Evolutionary conservation across 2,329 filamentous ascomycete genomes (phyloP), one percentile per base, ranked within the genome.

Genomic region (Claviceps citrina): DNA sequence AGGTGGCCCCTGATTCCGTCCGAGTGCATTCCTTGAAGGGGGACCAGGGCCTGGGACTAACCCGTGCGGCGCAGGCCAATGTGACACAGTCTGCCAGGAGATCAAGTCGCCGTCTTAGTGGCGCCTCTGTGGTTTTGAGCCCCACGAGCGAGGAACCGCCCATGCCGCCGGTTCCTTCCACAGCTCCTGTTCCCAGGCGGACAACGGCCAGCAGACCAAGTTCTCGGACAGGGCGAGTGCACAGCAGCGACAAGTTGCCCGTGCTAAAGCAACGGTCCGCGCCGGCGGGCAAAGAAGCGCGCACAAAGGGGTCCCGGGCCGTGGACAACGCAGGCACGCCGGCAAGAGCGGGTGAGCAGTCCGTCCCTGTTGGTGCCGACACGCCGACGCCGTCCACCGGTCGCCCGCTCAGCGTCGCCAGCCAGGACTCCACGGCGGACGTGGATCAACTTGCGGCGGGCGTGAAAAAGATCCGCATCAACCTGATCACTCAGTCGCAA

Each of bases 391-490:
- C 47, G 1, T 38, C 40, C 5, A 43, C 43, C 2, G 43, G 41
- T n/a, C 26, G 39, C 5, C 30, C 28, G 9, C 26, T 38, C n/a
- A 27, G 27, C 13, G 28, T 38, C 7, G 46, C 39, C 2, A 36
- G 46, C 22, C 38, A 48, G n/a, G 36, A 46, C 19, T 31, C 38
- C 4, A 47, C 44, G 3, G 59, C 64, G 36, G 68, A 68, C 36
- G 52, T 79, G 27, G 71, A 77, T 39, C 66, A 59, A 37, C 63
- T 80, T 44, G 70, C 73, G 0, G 64, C 61, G 27, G 68, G 71
- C 1, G 71, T 78, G 67, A 76, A 71, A 53, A 76, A 70, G 53
- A 72, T 79, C 43, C 76, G 71, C 51, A 73, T 79, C 49, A 77
- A 71, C 39, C 54, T 78, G 19, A 62, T 77, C 30, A 76, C 72